Evolutionary conservation across 2,329 filamentous ascomycete species (phyloP).

Genomic region (Pseudopithomyces maydicus): DNA sequence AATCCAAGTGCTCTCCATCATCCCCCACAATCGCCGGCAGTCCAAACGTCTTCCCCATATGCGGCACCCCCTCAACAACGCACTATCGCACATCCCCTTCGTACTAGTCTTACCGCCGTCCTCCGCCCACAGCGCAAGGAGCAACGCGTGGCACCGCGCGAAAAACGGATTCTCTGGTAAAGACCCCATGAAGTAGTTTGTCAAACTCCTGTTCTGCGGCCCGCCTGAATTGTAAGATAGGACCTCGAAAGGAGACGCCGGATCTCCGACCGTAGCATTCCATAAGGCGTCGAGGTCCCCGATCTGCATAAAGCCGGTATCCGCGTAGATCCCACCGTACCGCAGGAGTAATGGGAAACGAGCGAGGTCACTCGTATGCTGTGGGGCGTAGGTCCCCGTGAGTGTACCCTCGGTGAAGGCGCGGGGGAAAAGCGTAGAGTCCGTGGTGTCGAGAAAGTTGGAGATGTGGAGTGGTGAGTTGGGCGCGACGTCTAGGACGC

Average conservation of each 20-base stretch:
- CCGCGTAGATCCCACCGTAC: conserved; percentile 64
- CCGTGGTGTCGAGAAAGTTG: conserved; percentile 55
- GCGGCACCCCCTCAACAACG: conserved; percentile 56
- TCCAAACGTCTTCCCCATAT: conserved; percentile 49
- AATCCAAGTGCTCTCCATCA: conserved; percentile 36
- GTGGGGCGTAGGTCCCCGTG: conserved; percentile 55
- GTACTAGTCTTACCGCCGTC: conserved; percentile 29
- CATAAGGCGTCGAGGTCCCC: conserved; percentile 62
- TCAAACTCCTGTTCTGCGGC: not conserved
- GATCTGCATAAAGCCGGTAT: conserved; percentile 62
- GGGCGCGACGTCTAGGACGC: conserved; percentile 54
- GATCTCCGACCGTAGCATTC: conserved; percentile 55
- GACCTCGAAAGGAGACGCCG: conserved; percentile 51
- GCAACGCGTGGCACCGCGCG: conserved; percentile 52
- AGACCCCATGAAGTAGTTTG: not conserved
- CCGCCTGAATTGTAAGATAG: conserved; percentile 24
- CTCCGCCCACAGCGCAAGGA: conserved; percentile 58
- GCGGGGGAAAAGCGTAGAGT: conserved; percentile 52
- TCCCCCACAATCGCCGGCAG: conserved; percentile 41
- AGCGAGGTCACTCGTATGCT: conserved; percentile 64
- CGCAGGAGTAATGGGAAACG: conserved; percentile 60
- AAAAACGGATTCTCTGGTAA: conserved; percentile 55
- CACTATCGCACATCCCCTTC: conserved; percentile 54
- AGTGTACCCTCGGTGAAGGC: conserved; percentile 58
- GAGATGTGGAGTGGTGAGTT: conserved; percentile 57